Evolutionary conservation across 2,329 filamentous ascomycete species (phyloP).

Genomic region (Aspergillus sp.): DNA sequence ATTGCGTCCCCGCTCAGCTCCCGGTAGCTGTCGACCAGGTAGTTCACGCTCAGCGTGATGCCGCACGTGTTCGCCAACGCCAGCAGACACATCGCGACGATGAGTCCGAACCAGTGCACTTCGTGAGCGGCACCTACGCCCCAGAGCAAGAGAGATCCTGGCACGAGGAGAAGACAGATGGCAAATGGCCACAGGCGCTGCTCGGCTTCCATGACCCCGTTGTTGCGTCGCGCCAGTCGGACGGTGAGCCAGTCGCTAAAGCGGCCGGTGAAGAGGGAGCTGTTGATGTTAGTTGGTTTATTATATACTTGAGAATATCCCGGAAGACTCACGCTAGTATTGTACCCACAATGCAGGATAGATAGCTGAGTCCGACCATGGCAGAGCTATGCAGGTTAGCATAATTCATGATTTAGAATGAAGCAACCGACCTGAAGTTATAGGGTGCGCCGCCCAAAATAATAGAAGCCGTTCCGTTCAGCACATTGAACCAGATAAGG

Average conservation of each 20-base stretch:
- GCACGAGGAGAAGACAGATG: slow-evolving; percentile 38
- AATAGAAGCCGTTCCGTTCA: slow-evolving; percentile 43
- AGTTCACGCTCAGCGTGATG: slow-evolving; percentile 43
- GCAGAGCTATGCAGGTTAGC: slow-evolving; percentile 33
- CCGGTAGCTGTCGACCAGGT: slow-evolving; percentile 45
- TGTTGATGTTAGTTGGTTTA: slow-evolving; percentile 13
- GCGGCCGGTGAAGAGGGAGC: slow-evolving; percentile 42
- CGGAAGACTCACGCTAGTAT: slow-evolving; percentile 29
- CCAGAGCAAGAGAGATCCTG: slow-evolving; percentile 40
- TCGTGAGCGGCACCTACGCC: slow-evolving; percentile 47
- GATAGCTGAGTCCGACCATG: slow-evolving; percentile 43
- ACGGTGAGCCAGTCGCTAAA: slow-evolving; percentile 45
- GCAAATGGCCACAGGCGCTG: slow-evolving; percentile 45
- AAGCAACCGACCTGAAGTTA: slow-evolving; percentile 34
- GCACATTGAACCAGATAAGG: slow-evolving; percentile 44
- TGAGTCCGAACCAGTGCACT: slow-evolving; percentile 46
- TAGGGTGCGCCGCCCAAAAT: slow-evolving; percentile 40
- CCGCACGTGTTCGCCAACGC: slow-evolving; percentile 43
- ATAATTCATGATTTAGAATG: background rate
- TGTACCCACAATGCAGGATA: slow-evolving; percentile 40
- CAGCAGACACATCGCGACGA: slow-evolving; percentile 47
- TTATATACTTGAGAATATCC: background rate
- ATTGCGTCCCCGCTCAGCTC: slow-evolving; percentile 45
- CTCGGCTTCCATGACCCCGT: slow-evolving; percentile 46
- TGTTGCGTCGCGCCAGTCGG: slow-evolving; percentile 42